Percentiles rank a stretch among this genome's conserved stretches.
Conservation (phyloP, 163 green algal species). For the Scenedesmus sp. region DNA sequence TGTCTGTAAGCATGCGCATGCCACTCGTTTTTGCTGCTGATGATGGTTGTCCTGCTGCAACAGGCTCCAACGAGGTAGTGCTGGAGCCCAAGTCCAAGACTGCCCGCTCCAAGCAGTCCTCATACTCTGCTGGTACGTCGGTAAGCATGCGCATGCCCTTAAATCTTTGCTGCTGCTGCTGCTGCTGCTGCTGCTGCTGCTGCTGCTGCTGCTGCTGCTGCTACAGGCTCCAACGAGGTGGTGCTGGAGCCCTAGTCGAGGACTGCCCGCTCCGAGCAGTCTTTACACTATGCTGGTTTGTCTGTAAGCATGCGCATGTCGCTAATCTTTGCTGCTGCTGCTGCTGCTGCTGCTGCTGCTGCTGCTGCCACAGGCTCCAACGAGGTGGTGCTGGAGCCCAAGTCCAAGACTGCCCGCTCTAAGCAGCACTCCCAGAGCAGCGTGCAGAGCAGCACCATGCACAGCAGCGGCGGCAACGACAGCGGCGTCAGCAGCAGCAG, state of each 20-base stretch:
- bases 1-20: background rate
- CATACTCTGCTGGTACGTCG: background rate
- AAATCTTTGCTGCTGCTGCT: background rate
- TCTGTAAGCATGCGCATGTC: background rate
- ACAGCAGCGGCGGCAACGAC: background rate
- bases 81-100: slow-evolving; percentile 23
- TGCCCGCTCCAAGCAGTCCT: background rate
- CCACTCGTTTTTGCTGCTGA: background rate
- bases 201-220: background rate
- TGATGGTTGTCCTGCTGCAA: background rate
- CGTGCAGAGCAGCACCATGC: background rate
- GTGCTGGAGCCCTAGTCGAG: slow-evolving; percentile 26
- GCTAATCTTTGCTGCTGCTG: background rate
- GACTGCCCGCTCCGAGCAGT: background rate
- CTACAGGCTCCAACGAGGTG: slow-evolving; percentile 10
- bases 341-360: background rate
- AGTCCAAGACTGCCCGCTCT: background rate
- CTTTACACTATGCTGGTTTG: background rate
- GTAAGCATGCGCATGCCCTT: background rate
- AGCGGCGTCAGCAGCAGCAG: background rate
- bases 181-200: background rate
- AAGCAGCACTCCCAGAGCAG: background rate
- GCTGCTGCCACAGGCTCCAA: background rate
- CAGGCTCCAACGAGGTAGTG: slow-evolving; percentile 7
- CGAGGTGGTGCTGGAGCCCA: slow-evolving; percentile 29